Evolutionary conservation across 208 protist genomes (phyloP), one percentile per base, ranked within the genome.

Genomic region (Cochliopodium minus): DNA sequence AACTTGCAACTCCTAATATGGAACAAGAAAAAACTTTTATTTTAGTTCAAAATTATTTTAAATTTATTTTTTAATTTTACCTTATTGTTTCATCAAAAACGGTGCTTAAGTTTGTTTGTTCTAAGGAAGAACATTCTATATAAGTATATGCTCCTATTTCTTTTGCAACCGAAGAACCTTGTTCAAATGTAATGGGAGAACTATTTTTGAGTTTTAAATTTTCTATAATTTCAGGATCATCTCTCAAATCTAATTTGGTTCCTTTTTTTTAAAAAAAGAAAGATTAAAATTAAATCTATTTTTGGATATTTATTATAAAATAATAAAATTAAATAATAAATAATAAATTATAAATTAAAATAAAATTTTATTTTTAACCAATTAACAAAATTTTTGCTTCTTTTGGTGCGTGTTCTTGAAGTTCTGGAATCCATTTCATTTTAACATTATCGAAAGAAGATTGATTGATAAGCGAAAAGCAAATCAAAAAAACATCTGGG

Each of bases 211-310:
- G 9, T 10, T 38, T 20, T 26, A 55, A 30, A 25, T 55, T 34
- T 38, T 42, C 1, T 29, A 55, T 32, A 13, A 7, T 32, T 15
- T 20, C 17, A 32, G 25, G 23, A 32, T 55, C 34, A 11, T 26
- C 20, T 54, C 55, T 38, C n/a, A 58, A 50, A 42, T 58, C 53
- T 36, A 25, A 42, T 42, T 59, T 59, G 13, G 55, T 59, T 23
- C 55, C 55, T 20, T 46, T 34, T 13, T n/a, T n/a, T n/a, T n/a
- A n/a, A n/a, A n/a, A n/a, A n/a, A n/a, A n/a, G n/a, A n/a, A n/a
- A n/a, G n/a, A n/a, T n/a, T n/a, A n/a, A n/a, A n/a, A n/a, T n/a
- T n/a, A n/a, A n/a, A n/a, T n/a, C n/a, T n/a, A n/a, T n/a, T n/a
- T n/a, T n/a, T n/a, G n/a, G n/a, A n/a, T n/a, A n/a, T n/a, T n/a